These are phyloP conservation scores for Sistotremastrum suecicum DNA, from an alignment of 768 basidiomycete species.

Conservation along the genomic window DNA sequence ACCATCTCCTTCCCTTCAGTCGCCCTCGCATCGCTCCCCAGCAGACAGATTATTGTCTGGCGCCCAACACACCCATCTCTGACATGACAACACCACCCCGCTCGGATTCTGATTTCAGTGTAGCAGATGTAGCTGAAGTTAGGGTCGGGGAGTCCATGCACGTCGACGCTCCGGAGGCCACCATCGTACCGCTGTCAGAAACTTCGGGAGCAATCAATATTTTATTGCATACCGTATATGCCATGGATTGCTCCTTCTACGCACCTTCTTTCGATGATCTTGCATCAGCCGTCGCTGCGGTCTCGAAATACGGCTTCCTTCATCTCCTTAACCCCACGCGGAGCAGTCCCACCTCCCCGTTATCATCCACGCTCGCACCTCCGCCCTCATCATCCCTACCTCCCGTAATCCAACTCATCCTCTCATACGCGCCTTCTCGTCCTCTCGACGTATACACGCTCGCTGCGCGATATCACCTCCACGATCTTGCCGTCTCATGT, in stretches of 20 bases:
- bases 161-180: conserved; percentile 28
- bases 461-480: conserved; percentile 50
- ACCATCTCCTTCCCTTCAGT: conserved; percentile 33
- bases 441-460: conserved; percentile 64
- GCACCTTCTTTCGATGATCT: conserved; percentile 52
- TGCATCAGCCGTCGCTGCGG: conserved; percentile 36
- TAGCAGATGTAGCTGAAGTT: too few relatives aligned
- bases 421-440: conserved; percentile 51
- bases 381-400: not conserved
- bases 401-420: conserved; percentile 31
- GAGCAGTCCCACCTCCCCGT: conserved; percentile 36
- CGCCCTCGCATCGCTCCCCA: not conserved
- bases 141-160: conserved; percentile 15
- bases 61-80: too few relatives aligned
- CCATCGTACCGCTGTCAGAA: conserved; percentile 48
- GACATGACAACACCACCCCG: too few relatives aligned
- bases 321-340: conserved; percentile 33
- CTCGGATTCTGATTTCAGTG: too few relatives aligned
- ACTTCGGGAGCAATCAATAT: conserved; percentile 52
- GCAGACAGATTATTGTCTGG: not conserved
- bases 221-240: conserved; percentile 58
- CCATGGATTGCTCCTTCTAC: conserved; percentile 61
- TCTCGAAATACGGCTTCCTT: conserved; percentile 47
- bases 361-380: conserved; percentile 11
- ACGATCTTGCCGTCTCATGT: conserved; percentile 60